phyloP scores from a whole-genome alignment of 768 basidiomycete species.

The Mycena haematopus region DNA sequence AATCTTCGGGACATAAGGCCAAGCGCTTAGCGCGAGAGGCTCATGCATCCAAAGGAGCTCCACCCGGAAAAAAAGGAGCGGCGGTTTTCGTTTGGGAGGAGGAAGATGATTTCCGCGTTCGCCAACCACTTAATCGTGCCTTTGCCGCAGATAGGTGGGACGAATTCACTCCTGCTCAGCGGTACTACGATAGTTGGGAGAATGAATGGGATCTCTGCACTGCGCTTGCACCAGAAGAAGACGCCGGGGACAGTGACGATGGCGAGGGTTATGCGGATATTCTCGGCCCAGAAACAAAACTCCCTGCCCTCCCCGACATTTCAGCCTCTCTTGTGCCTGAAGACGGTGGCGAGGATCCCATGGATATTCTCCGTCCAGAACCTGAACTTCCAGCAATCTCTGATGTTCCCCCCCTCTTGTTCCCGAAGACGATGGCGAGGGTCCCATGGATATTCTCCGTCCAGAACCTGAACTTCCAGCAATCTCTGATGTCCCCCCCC shows the following conservation, averaged over 20 bases:
- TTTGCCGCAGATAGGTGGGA: constrained; percentile 1
- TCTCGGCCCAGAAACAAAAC: too few relatives aligned
- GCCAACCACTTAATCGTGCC: not conserved
- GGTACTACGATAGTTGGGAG: not conserved
- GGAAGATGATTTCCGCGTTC: constrained; percentile 8
- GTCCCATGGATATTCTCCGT: too few relatives aligned
- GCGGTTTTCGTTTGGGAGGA: constrained; percentile 20
- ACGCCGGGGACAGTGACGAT: not conserved
- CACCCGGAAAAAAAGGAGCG: constrained; percentile 3
- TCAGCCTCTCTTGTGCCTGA: too few relatives aligned
- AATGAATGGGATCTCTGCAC: constrained; percentile 18
- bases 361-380: too few relatives aligned
- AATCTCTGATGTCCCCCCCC: too few relatives aligned
- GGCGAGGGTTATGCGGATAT: not conserved
- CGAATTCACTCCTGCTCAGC: not conserved
- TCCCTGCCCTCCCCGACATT: too few relatives aligned
- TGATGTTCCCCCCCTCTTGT: too few relatives aligned
- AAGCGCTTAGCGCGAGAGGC: not conserved
- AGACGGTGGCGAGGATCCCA: too few relatives aligned
- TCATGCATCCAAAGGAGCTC: not conserved
- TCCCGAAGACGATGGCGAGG: too few relatives aligned
- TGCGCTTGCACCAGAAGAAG: constrained; percentile 7
- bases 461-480: too few relatives aligned
- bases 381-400: too few relatives aligned
- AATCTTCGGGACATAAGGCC: not conserved